Conservation (phyloP, 1,284 basidiomycete species). For the Dichomitus squalens region DNA sequence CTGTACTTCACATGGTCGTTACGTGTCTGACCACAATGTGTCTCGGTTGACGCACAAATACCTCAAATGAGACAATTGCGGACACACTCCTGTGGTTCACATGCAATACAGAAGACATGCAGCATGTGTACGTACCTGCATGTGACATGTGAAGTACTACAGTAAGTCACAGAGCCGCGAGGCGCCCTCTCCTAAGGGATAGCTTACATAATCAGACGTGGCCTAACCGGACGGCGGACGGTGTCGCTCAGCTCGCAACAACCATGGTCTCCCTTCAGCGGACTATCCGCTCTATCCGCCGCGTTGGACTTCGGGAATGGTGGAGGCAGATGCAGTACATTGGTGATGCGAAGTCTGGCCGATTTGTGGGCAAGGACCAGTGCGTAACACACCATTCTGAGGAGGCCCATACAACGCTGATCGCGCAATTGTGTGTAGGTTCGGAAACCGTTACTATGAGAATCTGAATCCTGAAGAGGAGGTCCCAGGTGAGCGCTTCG, state of each 20-base stretch:
- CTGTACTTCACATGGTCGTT: too few relatives aligned
- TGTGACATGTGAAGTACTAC: too few relatives aligned
- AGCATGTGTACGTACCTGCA: too few relatives aligned
- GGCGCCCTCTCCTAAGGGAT: too few relatives aligned
- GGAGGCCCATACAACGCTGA: background rate
- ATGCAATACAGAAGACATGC: too few relatives aligned
- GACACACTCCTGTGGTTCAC: too few relatives aligned
- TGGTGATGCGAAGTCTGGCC: conserved; percentile 87
- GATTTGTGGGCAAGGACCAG: conserved; percentile 82
- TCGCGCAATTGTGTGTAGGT: conserved; percentile 46
- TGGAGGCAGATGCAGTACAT: conserved; percentile 88
- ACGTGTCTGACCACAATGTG: too few relatives aligned
- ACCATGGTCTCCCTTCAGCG: conserved; percentile 63
- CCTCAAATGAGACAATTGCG: too few relatives aligned
- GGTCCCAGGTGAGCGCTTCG: conserved; percentile 62
- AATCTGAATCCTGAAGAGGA: conserved; percentile 86
- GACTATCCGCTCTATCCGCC: conserved; percentile 74
- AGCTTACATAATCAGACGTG: background rate
- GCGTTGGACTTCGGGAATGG: conserved; percentile 81
- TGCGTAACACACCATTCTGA: conserved; percentile 39
- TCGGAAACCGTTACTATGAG: conserved; percentile 92
- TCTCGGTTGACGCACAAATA: too few relatives aligned
- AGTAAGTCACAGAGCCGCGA: too few relatives aligned
- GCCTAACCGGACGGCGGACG: background rate
- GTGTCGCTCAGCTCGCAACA: conserved; percentile 3